Base-by-base conservation (phyloP, 2,329 filamentous ascomycete species). In the Xylariaceae sp. region DNA sequence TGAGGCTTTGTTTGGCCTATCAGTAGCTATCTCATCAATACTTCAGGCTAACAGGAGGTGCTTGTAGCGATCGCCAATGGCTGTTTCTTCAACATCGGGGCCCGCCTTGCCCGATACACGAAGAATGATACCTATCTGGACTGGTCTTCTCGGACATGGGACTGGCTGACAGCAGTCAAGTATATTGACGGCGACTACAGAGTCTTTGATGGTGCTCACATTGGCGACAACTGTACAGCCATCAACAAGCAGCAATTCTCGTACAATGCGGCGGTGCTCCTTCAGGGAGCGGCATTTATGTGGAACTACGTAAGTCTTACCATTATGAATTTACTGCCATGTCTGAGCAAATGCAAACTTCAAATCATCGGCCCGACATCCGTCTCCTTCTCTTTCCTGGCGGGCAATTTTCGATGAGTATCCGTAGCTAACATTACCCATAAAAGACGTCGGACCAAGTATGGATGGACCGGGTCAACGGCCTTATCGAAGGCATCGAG, bases 81-180 rank as follows among this genome's bases (percentile, higher is more conserved):
- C 10, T 73, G 73, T 51, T 78, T 78, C 67, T 78, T 79, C 64
- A 77, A 78, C 54, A 66, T 79, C 29, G 76, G 73, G 13, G 77
- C 85, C 9, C 80, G 85, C 20, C 75, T 89, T n/a, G 84, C 83
- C 0, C 75, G 80, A 11, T 87, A 86, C 68, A 88, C 85, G 0
- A 75, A 77, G 29, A 86, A 89, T 64, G 62, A 77, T 32, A 88
- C 83, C 0, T 89, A 89, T 64, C 73, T 79, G 3, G 72, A 84
- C 2, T 84, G 81, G 81, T 83, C 84, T 0, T 76, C 79, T 16
- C 78, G 72, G 50, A 76, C 78, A 4, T 91, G 84, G 62, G 72
- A 82, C 55, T 84, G 81, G 81, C 73, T 76, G 21, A 56, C 65
- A 15, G 59, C 47, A 5, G 67, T 77, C 11, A 75, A 76, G 1